Percentiles rank a stretch among this genome's conserved stretches.
phyloP scores from a whole-genome alignment of 495 filamentous ascomycete species.

The Neurospora hispaniola region DNA sequence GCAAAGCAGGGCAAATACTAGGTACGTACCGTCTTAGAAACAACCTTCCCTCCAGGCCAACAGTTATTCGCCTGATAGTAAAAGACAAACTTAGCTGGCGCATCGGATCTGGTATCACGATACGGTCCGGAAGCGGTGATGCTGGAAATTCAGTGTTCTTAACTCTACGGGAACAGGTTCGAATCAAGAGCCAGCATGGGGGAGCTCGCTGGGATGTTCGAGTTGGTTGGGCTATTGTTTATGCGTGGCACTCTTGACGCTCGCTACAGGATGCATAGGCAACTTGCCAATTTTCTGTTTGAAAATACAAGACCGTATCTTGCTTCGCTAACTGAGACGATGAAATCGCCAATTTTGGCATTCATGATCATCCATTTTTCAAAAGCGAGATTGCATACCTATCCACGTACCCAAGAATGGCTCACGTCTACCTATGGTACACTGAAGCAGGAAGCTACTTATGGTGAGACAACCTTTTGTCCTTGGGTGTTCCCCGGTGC shows the following conservation, averaged over 20 bases:
- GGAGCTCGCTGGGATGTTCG: neutral
- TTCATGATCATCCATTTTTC: neutral
- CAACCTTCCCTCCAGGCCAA: neutral
- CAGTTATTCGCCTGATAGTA: neutral
- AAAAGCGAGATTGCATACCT: neutral
- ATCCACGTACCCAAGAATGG: neutral
- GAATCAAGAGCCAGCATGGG: neutral
- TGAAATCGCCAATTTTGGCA: neutral
- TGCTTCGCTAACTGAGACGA: neutral
- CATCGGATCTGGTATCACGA: neutral
- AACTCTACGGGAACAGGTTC: neutral
- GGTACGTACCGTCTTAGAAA: neutral
- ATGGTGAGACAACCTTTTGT: neutral
- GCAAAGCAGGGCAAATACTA: neutral
- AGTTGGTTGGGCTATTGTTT: neutral
- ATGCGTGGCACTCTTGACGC: neutral
- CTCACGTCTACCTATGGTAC: neutral
- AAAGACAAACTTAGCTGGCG: neutral
- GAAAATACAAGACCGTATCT: neutral
- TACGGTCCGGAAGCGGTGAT: neutral
- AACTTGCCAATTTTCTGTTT: neutral
- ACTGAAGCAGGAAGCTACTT: neutral
- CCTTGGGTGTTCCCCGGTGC: neutral
- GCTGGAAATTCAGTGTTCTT: neutral
- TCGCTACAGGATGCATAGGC: neutral